A percentile compares a stretch with the other conserved stretches of the same genome.
These are phyloP conservation scores for Colletotrichum cereale DNA, from an alignment of 2,329 filamentous ascomycete genomes.

Conservation along the genomic window DNA sequence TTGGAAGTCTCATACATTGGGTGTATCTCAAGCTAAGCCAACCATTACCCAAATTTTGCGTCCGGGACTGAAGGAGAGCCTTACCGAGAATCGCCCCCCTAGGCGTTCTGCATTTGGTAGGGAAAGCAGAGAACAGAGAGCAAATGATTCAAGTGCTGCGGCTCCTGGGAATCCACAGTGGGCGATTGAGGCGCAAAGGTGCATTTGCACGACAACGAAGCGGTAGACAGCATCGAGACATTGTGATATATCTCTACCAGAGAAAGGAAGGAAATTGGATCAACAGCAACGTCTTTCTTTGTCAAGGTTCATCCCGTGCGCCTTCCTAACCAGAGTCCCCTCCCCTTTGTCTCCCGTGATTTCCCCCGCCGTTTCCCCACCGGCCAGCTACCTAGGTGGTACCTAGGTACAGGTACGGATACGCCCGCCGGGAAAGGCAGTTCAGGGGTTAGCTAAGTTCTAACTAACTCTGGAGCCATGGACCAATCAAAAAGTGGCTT, in stretches of 20 bases:
- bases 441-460: constrained; percentile 16
- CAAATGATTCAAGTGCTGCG: neutral
- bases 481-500: constrained; percentile 16
- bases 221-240: neutral
- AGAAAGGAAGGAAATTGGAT: constrained; percentile 14
- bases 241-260: constrained; percentile 2
- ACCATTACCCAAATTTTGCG: neutral
- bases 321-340: neutral
- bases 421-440: neutral
- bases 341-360: neutral
- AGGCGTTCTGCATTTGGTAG: neutral
- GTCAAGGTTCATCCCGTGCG: constrained; percentile 6
- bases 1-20: neutral
- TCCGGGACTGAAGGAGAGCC: neutral
- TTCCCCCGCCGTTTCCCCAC: neutral
- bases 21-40: neutral
- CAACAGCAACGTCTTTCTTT: neutral
- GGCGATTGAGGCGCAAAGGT: neutral
- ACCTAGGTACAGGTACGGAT: neutral
- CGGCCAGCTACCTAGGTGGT: neutral
- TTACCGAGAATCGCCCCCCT: neutral
- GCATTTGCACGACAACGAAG: constrained; percentile 4
- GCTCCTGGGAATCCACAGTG: neutral
- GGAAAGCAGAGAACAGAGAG: neutral
- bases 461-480: neutral